These are phyloP conservation scores for Lodderomyces theae DNA, from an alignment of 1,139 yeast species.

Conservation along the genomic window DNA sequence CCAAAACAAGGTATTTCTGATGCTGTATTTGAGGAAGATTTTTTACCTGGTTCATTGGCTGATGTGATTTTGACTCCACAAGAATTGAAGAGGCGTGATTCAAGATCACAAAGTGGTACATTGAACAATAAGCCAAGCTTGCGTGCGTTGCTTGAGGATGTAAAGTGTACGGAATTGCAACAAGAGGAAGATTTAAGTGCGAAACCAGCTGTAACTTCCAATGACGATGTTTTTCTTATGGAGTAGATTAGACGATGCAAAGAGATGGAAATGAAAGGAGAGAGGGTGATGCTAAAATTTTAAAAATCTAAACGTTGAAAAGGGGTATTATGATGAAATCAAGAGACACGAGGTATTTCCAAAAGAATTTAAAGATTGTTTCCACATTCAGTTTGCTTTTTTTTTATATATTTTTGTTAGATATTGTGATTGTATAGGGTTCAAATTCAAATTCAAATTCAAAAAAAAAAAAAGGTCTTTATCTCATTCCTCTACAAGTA, in stretches of 20 bases:
- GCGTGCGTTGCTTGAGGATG: slow-evolving; percentile 4
- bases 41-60: slow-evolving; percentile 70
- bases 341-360: too few species aligned
- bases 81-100: slow-evolving; percentile 64
- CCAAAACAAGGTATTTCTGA: slow-evolving; percentile 16
- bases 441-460: too few species aligned
- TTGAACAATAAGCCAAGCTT: slow-evolving; percentile 35
- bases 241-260: slow-evolving; percentile 19
- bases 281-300: too few species aligned
- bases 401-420: background rate
- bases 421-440: slow-evolving; percentile 1
- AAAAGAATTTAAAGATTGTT: slow-evolving; percentile 1
- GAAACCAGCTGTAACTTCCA: slow-evolving; percentile 6
- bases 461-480: slow-evolving; percentile 1
- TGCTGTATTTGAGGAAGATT: slow-evolving; percentile 59
- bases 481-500: too few species aligned
- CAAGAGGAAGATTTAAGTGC: background rate
- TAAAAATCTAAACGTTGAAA: too few species aligned
- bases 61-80: slow-evolving; percentile 75
- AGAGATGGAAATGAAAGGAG: too few species aligned
- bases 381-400: background rate
- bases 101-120: slow-evolving; percentile 53
- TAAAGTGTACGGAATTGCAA: background rate
- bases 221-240: slow-evolving; percentile 36
- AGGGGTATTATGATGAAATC: too few species aligned